Evolutionary conservation across 345 rosid genomes (phyloP).

Genomic region (Odontarrhena argentea): DNA sequence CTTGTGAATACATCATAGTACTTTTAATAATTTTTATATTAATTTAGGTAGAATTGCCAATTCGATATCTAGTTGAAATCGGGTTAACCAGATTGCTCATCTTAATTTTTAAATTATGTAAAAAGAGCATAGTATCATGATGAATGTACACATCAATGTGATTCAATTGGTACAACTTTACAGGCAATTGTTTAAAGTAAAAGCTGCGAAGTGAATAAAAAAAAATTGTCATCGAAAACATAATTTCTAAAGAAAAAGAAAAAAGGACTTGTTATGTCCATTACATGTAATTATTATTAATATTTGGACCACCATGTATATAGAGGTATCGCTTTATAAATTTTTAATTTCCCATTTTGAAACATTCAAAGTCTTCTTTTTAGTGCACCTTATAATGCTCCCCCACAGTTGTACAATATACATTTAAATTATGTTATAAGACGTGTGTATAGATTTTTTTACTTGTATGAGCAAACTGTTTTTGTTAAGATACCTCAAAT

Average conservation of each 20-base stretch:
- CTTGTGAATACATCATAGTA: too few relatives aligned
- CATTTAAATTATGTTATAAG: neutral
- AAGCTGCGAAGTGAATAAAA: constrained; percentile 23
- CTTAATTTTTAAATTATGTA: neutral
- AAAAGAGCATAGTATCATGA: constrained; percentile 27
- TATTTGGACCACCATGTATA: constrained; percentile 37
- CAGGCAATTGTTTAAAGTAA: constrained; percentile 36
- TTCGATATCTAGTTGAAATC: neutral
- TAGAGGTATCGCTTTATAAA: constrained; percentile 13
- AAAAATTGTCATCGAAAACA: neutral
- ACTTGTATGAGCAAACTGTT: neutral
- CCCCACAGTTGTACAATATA: neutral
- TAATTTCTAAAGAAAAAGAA: constrained; percentile 10
- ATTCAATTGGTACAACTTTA: constrained; percentile 34
- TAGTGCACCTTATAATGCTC: neutral
- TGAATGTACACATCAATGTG: constrained; percentile 30
- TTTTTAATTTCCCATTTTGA: constrained; percentile 30
- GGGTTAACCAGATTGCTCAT: neutral
- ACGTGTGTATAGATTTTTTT: neutral
- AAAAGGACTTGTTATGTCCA: constrained; percentile 17
- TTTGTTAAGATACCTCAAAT: neutral
- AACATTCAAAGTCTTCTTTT: constrained; percentile 28
- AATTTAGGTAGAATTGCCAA: too few relatives aligned
- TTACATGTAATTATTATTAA: constrained; percentile 22
- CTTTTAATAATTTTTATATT: too few relatives aligned